These are phyloP conservation scores for Phaffomyces opuntiae DNA, from an alignment of 805 yeast genomes.

Conservation along the genomic window DNA sequence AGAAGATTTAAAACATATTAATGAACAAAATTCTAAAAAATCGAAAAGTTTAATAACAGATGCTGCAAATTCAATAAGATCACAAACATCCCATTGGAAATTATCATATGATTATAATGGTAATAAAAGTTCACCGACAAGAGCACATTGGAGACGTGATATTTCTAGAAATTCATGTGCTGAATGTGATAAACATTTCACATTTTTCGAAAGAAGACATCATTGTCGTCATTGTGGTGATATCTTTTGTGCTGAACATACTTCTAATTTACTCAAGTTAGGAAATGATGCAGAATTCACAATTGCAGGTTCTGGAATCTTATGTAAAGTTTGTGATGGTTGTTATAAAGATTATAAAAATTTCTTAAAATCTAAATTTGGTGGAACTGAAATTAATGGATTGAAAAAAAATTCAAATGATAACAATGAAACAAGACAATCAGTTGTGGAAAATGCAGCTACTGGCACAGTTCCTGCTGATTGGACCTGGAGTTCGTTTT, in stretches of 20 bases:
- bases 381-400: constrained; percentile 2
- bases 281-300: constrained; percentile 55
- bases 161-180: constrained; percentile 55
- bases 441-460: constrained; percentile 26
- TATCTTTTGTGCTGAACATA: constrained; percentile 66
- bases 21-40: constrained; percentile 22
- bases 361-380: constrained; percentile 29
- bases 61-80: constrained; percentile 22
- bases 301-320: constrained; percentile 59
- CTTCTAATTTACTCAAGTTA: constrained; percentile 47
- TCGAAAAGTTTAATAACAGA: constrained; percentile 16
- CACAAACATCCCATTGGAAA: constrained; percentile 23
- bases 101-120: constrained; percentile 21
- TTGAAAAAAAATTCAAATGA: background rate
- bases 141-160: constrained; percentile 73
- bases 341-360: constrained; percentile 59
- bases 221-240: constrained; percentile 87
- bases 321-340: constrained; percentile 62
- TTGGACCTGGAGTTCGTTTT: constrained; percentile 77
- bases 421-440: constrained; percentile 24
- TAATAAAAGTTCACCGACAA: constrained; percentile 27
- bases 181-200: constrained; percentile 61
- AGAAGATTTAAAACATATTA: constrained; percentile 28
- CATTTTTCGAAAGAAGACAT: constrained; percentile 72
- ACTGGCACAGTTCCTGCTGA: constrained; percentile 47